phyloP scores from a whole-genome alignment of 805 yeast genomes.

The Wickerhamomyces strasburgensis region DNA sequence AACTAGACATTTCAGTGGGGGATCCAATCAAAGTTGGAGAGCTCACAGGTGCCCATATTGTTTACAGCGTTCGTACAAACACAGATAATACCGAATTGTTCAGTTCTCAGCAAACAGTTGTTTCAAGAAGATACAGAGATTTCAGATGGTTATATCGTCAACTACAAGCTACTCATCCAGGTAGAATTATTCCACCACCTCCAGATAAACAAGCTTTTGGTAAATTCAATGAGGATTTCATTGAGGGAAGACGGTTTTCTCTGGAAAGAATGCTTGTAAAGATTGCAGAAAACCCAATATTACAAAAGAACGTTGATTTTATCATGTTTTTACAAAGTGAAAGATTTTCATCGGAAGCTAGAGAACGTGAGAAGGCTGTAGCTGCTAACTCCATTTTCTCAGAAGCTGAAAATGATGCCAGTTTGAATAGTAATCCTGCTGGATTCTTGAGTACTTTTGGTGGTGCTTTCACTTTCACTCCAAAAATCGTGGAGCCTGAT shows the following conservation, averaged over 20 bases:
- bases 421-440: conserved; percentile 31
- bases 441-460: conserved; percentile 69
- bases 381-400: conserved; percentile 36
- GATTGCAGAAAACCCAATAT: conserved; percentile 48
- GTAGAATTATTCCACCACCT: conserved; percentile 90
- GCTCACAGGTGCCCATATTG: conserved; percentile 81
- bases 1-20: conserved; percentile 67
- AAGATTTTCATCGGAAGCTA: conserved; percentile 62
- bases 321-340: conserved; percentile 71
- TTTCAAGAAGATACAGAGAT: conserved; percentile 83
- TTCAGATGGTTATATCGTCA: conserved; percentile 94
- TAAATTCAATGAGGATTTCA: conserved; percentile 82
- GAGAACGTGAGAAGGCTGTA: conserved; percentile 57
- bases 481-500: conserved; percentile 73
- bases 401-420: conserved; percentile 28
- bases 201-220: conserved; percentile 94
- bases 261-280: conserved; percentile 81
- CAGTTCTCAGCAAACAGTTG: conserved; percentile 43
- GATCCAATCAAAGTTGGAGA: conserved; percentile 94
- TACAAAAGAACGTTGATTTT: conserved; percentile 73
- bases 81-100: conserved; percentile 33
- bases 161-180: conserved; percentile 81
- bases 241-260: conserved; percentile 79
- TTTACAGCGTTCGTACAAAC: conserved; percentile 68
- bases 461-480: conserved; percentile 57